These are phyloP conservation scores for Acanthochlamys bracteata DNA, from an alignment of 106 monocot species.

Conservation along the genomic window DNA sequence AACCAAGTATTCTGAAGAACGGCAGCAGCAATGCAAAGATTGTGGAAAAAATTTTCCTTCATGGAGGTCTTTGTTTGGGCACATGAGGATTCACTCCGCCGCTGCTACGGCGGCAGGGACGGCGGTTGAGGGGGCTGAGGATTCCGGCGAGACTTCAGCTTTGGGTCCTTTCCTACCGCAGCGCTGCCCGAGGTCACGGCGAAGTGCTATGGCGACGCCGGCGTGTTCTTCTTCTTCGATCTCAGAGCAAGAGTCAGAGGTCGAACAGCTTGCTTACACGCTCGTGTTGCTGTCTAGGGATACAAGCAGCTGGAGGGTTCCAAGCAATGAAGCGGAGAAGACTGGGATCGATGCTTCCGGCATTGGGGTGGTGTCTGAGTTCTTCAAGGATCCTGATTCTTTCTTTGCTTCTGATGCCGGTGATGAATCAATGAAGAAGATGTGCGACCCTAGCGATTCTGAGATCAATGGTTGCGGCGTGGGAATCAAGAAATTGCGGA, in stretches of 20 bases:
- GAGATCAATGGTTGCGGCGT: too few relatives aligned
- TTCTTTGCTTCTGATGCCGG: background rate
- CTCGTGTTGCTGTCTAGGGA: slow-evolving; percentile 64
- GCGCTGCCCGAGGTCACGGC: background rate
- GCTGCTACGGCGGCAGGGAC: background rate
- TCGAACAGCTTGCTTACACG: slow-evolving; percentile 34
- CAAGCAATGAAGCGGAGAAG: background rate
- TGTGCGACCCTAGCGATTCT: too few relatives aligned
- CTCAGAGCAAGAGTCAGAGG: slow-evolving; percentile 17
- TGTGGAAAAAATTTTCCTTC: slow-evolving; percentile 26
- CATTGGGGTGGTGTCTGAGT: slow-evolving; percentile 5
- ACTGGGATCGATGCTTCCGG: background rate
- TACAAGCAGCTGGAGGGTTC: background rate
- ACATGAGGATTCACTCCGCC: slow-evolving; percentile 37
- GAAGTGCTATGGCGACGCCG: background rate
- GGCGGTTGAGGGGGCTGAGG: background rate
- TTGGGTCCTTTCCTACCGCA: background rate
- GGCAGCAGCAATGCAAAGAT: slow-evolving; percentile 12
- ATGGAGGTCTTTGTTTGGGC: slow-evolving; percentile 34
- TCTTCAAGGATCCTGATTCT: slow-evolving; percentile 6
- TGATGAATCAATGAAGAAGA: background rate
- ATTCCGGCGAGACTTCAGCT: background rate
- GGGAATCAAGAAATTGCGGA: too few relatives aligned
- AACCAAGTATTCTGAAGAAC: slow-evolving; percentile 5
- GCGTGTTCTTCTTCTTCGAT: slow-evolving; percentile 3